Evolutionary conservation across 805 yeast genomes (phyloP).

Genomic region (Limtongozyma cylindracea): DNA sequence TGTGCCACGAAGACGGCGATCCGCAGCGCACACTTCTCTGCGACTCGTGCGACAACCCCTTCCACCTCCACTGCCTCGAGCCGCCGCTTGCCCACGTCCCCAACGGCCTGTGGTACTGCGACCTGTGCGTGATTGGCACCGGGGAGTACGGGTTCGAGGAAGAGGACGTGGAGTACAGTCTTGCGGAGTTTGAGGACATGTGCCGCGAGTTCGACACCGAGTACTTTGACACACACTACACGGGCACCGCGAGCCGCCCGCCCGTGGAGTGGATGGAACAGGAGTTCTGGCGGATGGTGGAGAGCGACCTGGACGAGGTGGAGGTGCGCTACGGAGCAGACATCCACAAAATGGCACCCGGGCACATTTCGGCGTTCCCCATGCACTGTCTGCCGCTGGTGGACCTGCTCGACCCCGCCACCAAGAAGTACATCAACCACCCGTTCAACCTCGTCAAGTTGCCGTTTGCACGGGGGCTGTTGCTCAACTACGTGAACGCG

Average conservation of each 20-base stretch:
- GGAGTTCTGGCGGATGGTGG: constrained; percentile 38
- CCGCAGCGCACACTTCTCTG: constrained; percentile 31
- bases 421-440: constrained; percentile 18
- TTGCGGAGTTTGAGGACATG: constrained; percentile 31
- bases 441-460: constrained; percentile 57
- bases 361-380: constrained; percentile 59
- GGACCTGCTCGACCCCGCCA: constrained; percentile 2
- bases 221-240: constrained; percentile 10
- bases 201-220: constrained; percentile 22
- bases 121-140: constrained; percentile 61
- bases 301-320: constrained; percentile 13
- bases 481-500: constrained; percentile 36
- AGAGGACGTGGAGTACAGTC: constrained; percentile 21
- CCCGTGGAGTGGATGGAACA: constrained; percentile 22
- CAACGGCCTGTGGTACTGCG: constrained; percentile 53
- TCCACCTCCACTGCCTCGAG: constrained; percentile 40
- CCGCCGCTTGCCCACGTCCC: constrained; percentile 30
- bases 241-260: constrained; percentile 7
- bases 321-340: constrained; percentile 73
- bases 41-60: constrained; percentile 48
- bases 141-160: constrained; percentile 81
- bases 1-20: constrained; percentile 20
- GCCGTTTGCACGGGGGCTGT: constrained; percentile 45
- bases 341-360: constrained; percentile 38
- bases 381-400: constrained; percentile 6